These are phyloP conservation scores for Candida sphagnicola DNA, from an alignment of 805 yeast species.

Conservation along the genomic window DNA sequence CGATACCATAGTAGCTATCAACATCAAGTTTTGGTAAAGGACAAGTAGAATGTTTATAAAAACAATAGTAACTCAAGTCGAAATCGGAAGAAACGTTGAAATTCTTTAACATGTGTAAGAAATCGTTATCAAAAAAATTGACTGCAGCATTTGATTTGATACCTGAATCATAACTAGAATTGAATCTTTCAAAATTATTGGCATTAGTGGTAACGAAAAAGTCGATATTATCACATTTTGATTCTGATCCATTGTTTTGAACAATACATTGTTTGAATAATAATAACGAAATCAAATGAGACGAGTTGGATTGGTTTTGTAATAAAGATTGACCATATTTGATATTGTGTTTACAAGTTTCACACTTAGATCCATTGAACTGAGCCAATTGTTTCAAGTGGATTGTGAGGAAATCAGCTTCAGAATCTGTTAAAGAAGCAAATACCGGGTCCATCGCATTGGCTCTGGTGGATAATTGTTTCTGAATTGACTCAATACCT, in stretches of 20 bases:
- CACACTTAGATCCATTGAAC: slow-evolving; percentile 31
- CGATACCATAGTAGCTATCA: slow-evolving; percentile 27
- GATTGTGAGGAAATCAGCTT: slow-evolving; percentile 24
- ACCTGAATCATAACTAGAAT: slow-evolving; percentile 19
- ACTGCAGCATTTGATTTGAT: slow-evolving; percentile 21
- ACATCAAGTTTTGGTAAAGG: slow-evolving; percentile 49
- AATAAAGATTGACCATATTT: slow-evolving; percentile 25
- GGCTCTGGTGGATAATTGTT: slow-evolving; percentile 16
- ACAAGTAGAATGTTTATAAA: slow-evolving; percentile 43
- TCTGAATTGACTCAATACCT: slow-evolving; percentile 21
- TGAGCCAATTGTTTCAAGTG: slow-evolving; percentile 24
- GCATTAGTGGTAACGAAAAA: slow-evolving; percentile 36
- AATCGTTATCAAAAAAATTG: slow-evolving; percentile 36
- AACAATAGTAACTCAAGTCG: slow-evolving; percentile 51
- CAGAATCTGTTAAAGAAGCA: slow-evolving; percentile 18
- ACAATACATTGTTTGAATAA: slow-evolving; percentile 32
- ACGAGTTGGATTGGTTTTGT: slow-evolving; percentile 25
- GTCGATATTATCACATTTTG: slow-evolving; percentile 31
- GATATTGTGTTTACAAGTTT: slow-evolving; percentile 32
- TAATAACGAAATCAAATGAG: slow-evolving; percentile 32
- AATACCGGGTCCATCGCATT: slow-evolving; percentile 24
- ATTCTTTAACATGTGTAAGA: slow-evolving; percentile 30
- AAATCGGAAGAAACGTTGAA: slow-evolving; percentile 35
- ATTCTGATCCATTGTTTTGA: slow-evolving; percentile 23
- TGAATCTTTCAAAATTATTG: slow-evolving; percentile 15